phyloP scores from a whole-genome alignment of 1,284 basidiomycete species.

The Boletus sp. region DNA sequence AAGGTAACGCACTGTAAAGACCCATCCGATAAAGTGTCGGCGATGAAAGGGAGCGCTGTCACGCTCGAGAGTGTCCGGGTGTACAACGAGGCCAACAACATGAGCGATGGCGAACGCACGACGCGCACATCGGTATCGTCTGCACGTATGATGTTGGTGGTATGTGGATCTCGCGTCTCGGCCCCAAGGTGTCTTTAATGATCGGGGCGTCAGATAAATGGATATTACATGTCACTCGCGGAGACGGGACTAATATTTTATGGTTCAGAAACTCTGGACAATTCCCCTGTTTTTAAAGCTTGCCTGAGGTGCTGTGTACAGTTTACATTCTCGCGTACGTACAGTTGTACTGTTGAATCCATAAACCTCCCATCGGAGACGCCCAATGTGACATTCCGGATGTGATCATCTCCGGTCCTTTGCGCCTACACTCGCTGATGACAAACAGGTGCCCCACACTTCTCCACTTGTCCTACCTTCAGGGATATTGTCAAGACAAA shows the following conservation, averaged over 20 bases:
- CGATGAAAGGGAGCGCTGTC: conserved; percentile 33
- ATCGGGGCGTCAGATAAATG: no score
- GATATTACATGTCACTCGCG: no score
- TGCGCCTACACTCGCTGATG: no score
- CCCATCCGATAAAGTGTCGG: conserved; percentile 18
- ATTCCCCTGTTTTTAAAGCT: conserved; percentile 21
- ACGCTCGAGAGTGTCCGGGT: conserved; percentile 39
- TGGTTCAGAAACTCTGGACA: conserved; percentile 10
- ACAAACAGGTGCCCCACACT: conserved; percentile 25
- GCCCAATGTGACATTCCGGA: no score
- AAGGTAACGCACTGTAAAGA: conserved; percentile 19
- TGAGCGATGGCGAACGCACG: conserved; percentile 34
- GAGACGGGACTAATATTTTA: conserved; percentile 18
- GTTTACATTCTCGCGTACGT: no score
- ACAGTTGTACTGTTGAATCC: no score
- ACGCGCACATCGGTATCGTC: conserved; percentile 36
- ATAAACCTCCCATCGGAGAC: no score
- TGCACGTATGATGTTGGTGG: conserved; percentile 37
- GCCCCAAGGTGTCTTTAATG: not conserved
- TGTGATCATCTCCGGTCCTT: no score
- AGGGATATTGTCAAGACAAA: conserved; percentile 28
- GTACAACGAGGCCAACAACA: conserved; percentile 27
- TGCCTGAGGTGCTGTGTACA: conserved; percentile 29
- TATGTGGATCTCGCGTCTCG: not conserved
- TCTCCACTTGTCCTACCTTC: conserved; percentile 28